Base-by-base conservation (phyloP, 1,284 basidiomycete genomes). In the Malassezia cuniculi region DNA sequence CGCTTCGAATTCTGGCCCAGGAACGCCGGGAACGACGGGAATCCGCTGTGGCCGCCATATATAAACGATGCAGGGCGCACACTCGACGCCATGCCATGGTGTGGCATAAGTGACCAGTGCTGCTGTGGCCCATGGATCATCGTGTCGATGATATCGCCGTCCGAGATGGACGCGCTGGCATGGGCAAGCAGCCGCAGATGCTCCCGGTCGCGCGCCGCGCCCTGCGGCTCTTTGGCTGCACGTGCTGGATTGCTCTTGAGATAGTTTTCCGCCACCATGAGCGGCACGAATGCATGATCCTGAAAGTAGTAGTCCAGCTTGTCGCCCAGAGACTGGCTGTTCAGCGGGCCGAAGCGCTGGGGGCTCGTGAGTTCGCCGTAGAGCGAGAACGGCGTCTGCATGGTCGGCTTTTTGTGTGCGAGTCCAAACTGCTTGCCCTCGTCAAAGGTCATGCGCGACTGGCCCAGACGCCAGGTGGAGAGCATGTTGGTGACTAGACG, bases 301-400 rank as follows among this genome's bases (percentile, higher is more conserved):
- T 94, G 86, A 70, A 95, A 97, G 69, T 95, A 97, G 47, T 85
- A 70, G 50, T 95, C 89, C 71, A 93, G 83, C 71, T 94, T 94
- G 56, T 95, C 85, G 32, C 76, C 78, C 6, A 97, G 71, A 0
- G 81, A 80, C 66, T 87, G 80, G 35, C 80, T 76, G 32, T 79
- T 78, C 0, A 82, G 90, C 12, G 75, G 66, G 4, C 82, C 81
- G 69, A 90, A 97, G 49, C 86, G 73, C 57, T 90, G 85, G 4
- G 89, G 87, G 5, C 84, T 82, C 5, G 86, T 75, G 38, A 97
- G 75, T 68, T 84, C 74, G 31, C 41, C 34, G 32, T 64, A 66
- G 8, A 66, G 47, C 34, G 54, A 52, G 27, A 90, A 75, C 32
- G 93, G 80, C 0, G 80, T 75, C 55, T 87, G 82, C 63, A 66